Evolutionary conservation across 1,284 basidiomycete species (phyloP), one percentile per base, ranked within the genome.

Genomic region (Fomitopsis palustris): DNA sequence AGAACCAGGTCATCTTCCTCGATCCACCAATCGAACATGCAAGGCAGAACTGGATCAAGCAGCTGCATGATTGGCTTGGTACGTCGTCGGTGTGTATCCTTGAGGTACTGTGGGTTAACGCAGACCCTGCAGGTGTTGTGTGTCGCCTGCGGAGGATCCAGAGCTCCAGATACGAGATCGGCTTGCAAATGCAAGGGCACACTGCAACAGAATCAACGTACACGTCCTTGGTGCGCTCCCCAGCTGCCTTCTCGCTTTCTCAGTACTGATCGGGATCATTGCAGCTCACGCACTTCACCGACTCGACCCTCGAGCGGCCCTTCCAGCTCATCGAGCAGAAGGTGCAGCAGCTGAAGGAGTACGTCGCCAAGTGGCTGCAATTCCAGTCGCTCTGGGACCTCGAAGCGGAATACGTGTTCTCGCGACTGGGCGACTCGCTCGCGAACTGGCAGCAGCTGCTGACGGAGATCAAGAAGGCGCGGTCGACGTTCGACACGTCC

Each of bases 381-480:
- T 99, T 99, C 84, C 97, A 99, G 75, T 96, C 95, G 0, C 81
- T 99, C 0, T 99, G 96, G 97, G 97, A 99, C 73, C 86, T 98
- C 53, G 95, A 99, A 75, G 85, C 95, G 16, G 96, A 98, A 81
- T 92, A 92, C 69, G 95, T 99, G 21, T 98, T 97, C 81, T 90
- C 88, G 67, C 90, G 92, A 0, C 87, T 98, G 7, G 97, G 96
- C 19, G 95, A 98, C 72, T 93, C 92, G 10, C 85, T 99, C 21
- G 86, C 85, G 0, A 83, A 90, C 72, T 99, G 97, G 97, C 95
- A 97, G 70, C 90, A 96, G 69, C 85, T 99, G 1, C 81, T 99
- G 9, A 93, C 90, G 4, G 96, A 97, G 73, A 98, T 99, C 78
- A 96, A 97, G 74, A 95, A 95, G 73, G 90, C 95, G 9, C 89